Evolutionary conservation across 169 alveolate genomes (phyloP), one percentile per base, ranked within the genome.

Genomic region (Theileria equi): DNA sequence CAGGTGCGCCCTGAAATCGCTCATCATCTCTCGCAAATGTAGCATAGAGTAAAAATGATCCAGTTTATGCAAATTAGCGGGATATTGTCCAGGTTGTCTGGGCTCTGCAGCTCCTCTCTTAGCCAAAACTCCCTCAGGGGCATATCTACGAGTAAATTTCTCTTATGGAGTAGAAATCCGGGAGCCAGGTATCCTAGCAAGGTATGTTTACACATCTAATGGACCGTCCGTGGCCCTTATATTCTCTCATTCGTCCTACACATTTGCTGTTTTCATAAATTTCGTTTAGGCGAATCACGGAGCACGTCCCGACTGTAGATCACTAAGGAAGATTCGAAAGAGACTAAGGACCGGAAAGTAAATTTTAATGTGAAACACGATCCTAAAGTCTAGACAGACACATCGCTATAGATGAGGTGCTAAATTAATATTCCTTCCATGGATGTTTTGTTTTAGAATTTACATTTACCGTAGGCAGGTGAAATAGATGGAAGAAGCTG

Each of bases 281-380:
- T 36, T 21, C 31, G 21, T 8, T 8, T 47, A 74, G 84, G 84
- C 84, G 11, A 74, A 74, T 54, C 76, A 74, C 52, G 84, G 84
- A 1, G 78, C 84, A 0, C 64, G 77, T 19, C 84, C 84, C 13
- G 78, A 74, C 61, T 74, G 79, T 28, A 55, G 78, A 10, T 62
- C 84, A 17, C 67, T 74, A 5, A 45, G 84, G 3, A 74, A 64
- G 52, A 74, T 74, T 17, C 60, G 84, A 3, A 74, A 74, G 26
- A 52, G 84, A 4, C 84, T 74, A 13, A 40, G 70, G n/a, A 74
- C 84, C n/a, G 84, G 84, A 26, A 62, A 64, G 61, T 74, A 64
- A 55, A 21, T 25, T 19, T 19, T 3, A 8, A 47, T 47, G 11
- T 47, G 21, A 10, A 10, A 47, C 16, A 25, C 7, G 5, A n/a